Evolutionary conservation across 345 rosid species (phyloP).

Genomic region (Zanthoxylum bungeanum): DNA sequence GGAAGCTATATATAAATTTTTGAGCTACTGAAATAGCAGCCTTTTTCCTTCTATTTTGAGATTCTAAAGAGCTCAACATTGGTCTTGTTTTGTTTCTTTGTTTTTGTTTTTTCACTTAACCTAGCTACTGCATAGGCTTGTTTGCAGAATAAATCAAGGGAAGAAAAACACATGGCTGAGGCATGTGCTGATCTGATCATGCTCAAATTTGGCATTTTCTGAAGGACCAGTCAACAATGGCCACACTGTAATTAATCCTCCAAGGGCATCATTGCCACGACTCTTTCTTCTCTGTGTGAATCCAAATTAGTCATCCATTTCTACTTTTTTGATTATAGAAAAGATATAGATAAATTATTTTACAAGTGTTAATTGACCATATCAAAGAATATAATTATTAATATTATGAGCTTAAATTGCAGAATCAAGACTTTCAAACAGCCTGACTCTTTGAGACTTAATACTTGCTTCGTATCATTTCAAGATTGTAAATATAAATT

Average conservation of each 20-base stretch:
- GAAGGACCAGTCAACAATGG: no score
- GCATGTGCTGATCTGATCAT: background rate
- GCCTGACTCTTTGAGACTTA: background rate
- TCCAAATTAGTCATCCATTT: background rate
- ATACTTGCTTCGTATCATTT: background rate
- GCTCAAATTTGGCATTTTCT: no score
- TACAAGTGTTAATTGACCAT: background rate
- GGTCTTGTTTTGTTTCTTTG: background rate
- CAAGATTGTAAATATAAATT: background rate
- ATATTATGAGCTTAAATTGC: background rate
- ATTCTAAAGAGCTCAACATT: background rate
- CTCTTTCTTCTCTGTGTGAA: background rate
- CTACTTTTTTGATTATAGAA: background rate
- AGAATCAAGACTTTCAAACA: background rate
- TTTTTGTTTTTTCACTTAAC: background rate
- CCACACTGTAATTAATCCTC: no score
- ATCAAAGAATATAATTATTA: constrained; percentile 5
- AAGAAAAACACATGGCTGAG: no score
- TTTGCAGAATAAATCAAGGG: background rate
- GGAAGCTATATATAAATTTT: background rate
- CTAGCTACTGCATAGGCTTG: background rate
- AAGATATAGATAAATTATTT: background rate
- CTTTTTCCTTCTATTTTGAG: background rate
- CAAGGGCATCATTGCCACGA: no score
- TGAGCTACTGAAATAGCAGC: background rate